Evolutionary conservation across 352 stramenopile genomes (phyloP), one percentile per base, ranked within the genome.

Genomic region (Phytophthora pluvialis): DNA sequence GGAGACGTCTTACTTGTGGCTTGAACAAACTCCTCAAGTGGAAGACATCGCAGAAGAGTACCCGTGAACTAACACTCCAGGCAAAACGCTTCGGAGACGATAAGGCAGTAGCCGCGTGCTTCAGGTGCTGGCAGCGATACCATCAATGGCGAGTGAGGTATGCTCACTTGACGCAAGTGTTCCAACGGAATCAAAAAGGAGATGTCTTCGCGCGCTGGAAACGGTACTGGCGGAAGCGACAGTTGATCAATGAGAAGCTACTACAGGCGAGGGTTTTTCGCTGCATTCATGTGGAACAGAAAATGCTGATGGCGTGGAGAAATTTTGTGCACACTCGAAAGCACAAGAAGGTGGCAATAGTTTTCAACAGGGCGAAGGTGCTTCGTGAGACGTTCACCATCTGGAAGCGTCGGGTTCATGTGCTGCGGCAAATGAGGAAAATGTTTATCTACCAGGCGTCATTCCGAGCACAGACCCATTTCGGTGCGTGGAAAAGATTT

Each of bases 401-500:
- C 1, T 86, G 77, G 77, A 78, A 50, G 18, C 55, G 18, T 5
- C 61, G 52, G 43, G 43, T 55, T 40, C 61, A 68, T 45, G 44
- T 87, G 9, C 28, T 88, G 2, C 66, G 50, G 3, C 72, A 67
- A 16, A 70, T 88, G 67, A 69, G 64, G 5, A 70, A 66, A 3
- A 67, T 83, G 47, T 63, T 86, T 28, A 40, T 45, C 5, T 75
- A 66, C 31, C 77, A 88, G 47, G 69, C 76, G 31, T 43, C 51
- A 1, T 79, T 74, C 25, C 58, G 62, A 18, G 45, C 75, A 0
- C 67, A 77, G 43, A 73, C n/a, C 7, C 77, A 89, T 39, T 86
- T 89, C 48, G 44, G 54, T 3, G 64, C 70, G 3, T 90, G 81
- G 81, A 83, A 79, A 43, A 70, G 67, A 6, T 72, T 69, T 15